phyloP scores from a whole-genome alignment of 306 rosid genomes.

The Prinsepia uniflora region DNA sequence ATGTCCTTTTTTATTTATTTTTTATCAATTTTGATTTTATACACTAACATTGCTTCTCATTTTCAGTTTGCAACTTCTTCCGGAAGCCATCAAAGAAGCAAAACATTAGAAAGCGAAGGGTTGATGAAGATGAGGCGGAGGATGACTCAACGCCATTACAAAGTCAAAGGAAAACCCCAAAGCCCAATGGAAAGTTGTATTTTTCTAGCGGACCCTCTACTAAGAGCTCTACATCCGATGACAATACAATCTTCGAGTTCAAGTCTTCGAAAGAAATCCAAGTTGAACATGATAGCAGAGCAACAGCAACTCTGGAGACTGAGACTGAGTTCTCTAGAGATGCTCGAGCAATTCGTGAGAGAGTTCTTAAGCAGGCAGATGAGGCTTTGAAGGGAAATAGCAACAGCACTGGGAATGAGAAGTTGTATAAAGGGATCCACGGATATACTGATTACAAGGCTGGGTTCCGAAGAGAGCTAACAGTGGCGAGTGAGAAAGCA shows the following conservation, averaged over 20 bases:
- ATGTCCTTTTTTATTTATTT: background rate
- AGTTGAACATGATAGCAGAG: conserved; percentile 74
- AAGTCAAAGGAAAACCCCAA: conserved; percentile 32
- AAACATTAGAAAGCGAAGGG: conserved; percentile 34
- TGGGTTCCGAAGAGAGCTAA: conserved; percentile 81
- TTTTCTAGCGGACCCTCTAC: conserved; percentile 30
- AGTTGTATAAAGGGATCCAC: conserved; percentile 67
- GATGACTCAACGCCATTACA: conserved; percentile 27
- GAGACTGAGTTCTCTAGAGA: conserved; percentile 76
- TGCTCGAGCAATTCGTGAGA: conserved; percentile 73
- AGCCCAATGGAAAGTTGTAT: conserved; percentile 34
- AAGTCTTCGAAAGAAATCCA: conserved; percentile 75
- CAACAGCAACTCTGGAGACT: conserved; percentile 77
- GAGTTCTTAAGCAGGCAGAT: conserved; percentile 63
- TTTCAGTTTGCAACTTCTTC: conserved; percentile 49
- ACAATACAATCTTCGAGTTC: conserved; percentile 32
- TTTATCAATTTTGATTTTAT: background rate
- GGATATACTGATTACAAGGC: conserved; percentile 76
- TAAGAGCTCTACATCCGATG: conserved; percentile 18
- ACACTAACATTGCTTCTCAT: background rate
- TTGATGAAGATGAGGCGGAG: conserved; percentile 36
- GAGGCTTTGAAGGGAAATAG: conserved; percentile 56
- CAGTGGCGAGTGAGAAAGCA: conserved; percentile 77
- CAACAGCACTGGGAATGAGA: conserved; percentile 41
- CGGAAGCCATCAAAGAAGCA: conserved; percentile 38